These are phyloP conservation scores for Hymenoscyphus fructigenus DNA, from an alignment of 2,329 filamentous ascomycete genomes.

Conservation along the genomic window DNA sequence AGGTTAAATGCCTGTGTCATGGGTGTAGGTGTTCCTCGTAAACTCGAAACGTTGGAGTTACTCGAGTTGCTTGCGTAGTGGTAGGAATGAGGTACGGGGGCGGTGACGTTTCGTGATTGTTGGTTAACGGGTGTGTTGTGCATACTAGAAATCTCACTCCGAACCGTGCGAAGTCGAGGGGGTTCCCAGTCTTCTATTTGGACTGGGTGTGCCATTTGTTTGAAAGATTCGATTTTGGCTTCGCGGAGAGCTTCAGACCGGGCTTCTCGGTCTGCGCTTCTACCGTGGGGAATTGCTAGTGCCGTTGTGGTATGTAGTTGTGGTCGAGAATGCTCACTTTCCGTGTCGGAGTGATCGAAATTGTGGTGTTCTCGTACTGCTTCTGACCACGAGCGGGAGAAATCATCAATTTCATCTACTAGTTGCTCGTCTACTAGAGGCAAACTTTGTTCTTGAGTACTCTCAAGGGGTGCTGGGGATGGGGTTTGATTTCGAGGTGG, in stretches of 20 bases:
- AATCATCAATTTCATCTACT: constrained; percentile 18
- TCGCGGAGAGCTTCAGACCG: constrained; percentile 4
- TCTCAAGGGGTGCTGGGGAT: neutral
- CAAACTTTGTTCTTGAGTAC: neutral
- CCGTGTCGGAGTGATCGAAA: constrained; percentile 4
- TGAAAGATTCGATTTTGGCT: neutral
- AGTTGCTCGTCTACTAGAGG: constrained; percentile 7
- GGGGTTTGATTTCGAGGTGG: constrained; percentile 3
- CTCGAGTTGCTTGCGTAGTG: constrained; percentile 5
- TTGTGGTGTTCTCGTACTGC: constrained; percentile 3
- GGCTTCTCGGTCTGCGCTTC: neutral
- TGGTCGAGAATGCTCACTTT: neutral
- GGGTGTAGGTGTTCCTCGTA: constrained; percentile 1
- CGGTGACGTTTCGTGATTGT: neutral
- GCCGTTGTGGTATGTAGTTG: neutral
- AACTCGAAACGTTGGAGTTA: constrained; percentile 6
- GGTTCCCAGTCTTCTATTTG: constrained; percentile 8
- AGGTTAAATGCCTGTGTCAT: neutral
- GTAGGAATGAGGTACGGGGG: too few relatives aligned
- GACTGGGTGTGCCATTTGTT: neutral
- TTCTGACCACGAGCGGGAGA: constrained; percentile 17
- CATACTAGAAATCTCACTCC: constrained; percentile 4
- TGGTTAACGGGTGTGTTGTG: neutral
- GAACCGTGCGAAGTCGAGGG: constrained; percentile 1
- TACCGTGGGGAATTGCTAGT: neutral